Percentiles rank a stretch among this genome's conserved stretches.
phyloP scores from a whole-genome alignment of 2,329 filamentous ascomycete species.

The Epichloe aotearoae region DNA sequence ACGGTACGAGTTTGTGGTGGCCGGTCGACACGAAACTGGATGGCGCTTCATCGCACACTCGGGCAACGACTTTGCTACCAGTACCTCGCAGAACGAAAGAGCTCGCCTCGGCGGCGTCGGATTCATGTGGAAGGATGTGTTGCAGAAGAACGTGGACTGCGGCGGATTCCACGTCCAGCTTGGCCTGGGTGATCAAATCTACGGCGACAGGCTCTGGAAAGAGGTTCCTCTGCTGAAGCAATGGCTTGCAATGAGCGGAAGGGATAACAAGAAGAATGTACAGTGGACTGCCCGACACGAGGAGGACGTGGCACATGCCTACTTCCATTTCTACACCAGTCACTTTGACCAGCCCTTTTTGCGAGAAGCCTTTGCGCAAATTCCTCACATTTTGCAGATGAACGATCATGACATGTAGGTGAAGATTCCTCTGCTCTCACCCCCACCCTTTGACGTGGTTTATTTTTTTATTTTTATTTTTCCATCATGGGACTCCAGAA shows the following conservation, averaged over 20 bases:
- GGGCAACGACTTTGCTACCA: conserved; percentile 86
- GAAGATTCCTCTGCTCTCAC: no score
- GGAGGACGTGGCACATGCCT: conserved; percentile 89
- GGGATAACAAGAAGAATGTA: conserved; percentile 81
- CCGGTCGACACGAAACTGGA: conserved; percentile 74
- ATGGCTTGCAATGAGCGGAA: conserved; percentile 85
- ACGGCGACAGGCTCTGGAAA: conserved; percentile 90
- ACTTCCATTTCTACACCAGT: conserved; percentile 97
- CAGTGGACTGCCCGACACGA: conserved; percentile 90
- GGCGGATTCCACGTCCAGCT: conserved; percentile 92
- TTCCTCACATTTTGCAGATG: conserved; percentile 82
- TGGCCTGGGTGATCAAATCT: conserved; percentile 87
- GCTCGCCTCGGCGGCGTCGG: conserved; percentile 76
- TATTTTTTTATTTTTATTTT: not conserved
- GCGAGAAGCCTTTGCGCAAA: conserved; percentile 91
- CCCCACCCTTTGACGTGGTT: not conserved
- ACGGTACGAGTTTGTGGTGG: conserved; percentile 93
- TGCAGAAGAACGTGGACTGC: conserved; percentile 94
- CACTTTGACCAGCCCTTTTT: conserved; percentile 96
- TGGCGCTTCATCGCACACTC: conserved; percentile 97
- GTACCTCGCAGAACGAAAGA: conserved; percentile 75
- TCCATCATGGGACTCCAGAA: not conserved
- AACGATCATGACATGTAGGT: conserved; percentile 96
- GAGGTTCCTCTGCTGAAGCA: conserved; percentile 88
- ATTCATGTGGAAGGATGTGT: conserved; percentile 97